A percentile compares a stretch with the other conserved stretches of the same genome.
phyloP scores from a whole-genome alignment of 1,284 basidiomycete genomes.

The Chalciporus piperatoides region DNA sequence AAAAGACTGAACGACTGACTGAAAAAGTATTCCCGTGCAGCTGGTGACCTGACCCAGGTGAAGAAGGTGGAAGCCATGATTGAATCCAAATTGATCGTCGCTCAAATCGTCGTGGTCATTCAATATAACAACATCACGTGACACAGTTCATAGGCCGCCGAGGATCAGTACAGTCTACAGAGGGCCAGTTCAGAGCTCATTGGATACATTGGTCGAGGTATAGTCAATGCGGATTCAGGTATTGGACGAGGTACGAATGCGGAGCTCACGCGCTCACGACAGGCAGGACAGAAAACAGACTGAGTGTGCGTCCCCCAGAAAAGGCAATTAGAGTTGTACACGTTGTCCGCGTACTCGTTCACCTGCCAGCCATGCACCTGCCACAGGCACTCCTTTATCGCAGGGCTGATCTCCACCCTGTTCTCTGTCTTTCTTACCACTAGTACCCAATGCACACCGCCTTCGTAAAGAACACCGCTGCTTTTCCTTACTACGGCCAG shows the following conservation, averaged over 20 bases:
- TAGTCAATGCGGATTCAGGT: neutral
- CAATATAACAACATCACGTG: slow-evolving; percentile 15
- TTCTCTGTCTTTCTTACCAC: slow-evolving; percentile 5
- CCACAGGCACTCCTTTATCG: slow-evolving; percentile 17
- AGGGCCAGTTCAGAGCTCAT: too few relatives aligned
- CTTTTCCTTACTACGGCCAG: slow-evolving; percentile 35
- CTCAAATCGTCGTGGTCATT: too few relatives aligned
- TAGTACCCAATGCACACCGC: slow-evolving; percentile 23
- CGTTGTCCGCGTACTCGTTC: slow-evolving; percentile 17
- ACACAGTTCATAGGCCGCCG: neutral
- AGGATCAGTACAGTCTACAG: too few relatives aligned
- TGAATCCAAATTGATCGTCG: slow-evolving; percentile 1
- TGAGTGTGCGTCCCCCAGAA: too few relatives aligned
- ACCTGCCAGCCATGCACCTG: slow-evolving; percentile 24
- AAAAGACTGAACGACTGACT: slow-evolving; percentile 51
- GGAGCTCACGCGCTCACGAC: too few relatives aligned
- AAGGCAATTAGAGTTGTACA: slow-evolving; percentile 23
- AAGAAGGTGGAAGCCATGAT: slow-evolving; percentile 78
- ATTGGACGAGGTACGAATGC: neutral
- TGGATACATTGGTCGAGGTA: neutral
- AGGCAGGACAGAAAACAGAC: too few relatives aligned
- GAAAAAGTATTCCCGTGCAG: slow-evolving; percentile 89
- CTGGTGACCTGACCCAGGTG: slow-evolving; percentile 85
- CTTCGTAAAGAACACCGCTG: slow-evolving; percentile 21
- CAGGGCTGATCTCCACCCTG: slow-evolving; percentile 3